Evolutionary conservation across 2,329 filamentous ascomycete species (phyloP), one percentile per base, ranked within the genome.

Genomic region (Apiospora koreana): DNA sequence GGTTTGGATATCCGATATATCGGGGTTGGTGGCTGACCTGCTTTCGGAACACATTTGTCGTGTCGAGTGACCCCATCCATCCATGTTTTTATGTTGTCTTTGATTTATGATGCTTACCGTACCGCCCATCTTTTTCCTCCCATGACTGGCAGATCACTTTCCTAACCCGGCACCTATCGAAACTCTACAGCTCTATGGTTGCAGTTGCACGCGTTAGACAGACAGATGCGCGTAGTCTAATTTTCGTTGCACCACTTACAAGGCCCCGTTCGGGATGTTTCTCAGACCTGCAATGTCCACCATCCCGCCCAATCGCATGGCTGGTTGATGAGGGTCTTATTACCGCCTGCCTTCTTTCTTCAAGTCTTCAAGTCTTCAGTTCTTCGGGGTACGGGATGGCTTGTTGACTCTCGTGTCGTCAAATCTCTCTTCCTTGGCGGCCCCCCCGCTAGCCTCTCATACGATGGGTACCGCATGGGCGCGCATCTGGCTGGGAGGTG

Each of bases 191-290:
- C 54, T 16, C 9, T 62, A 62, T n/a, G 54, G 54, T 62, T 62
- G 54, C 54, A 62, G 54, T 62, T 62, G 54, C 54, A 62, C 54
- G 54, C 54, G n/a, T 62, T 62, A 38, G 54, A 35, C 54, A 38
- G 54, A 62, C 31, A 62, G 54, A 62, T 38, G 54, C 31, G n/a
- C 21, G 31, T 38, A 62, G 31, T 62, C 31, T 62, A 62, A n/a
- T 62, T 62, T 23, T 62, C 54, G 54, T 62, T 62, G 9, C 54
- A 62, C 54, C 54, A 62, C 54, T 62, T 62, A 14, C 54, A 38
- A n/a, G 2, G 21, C 54, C 54, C 54, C 28, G 54, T 62, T 62
- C 54, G 54, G 54, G 28, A 12, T 62, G 54, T 62, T 62, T 62
- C 54, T 62, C 21, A 62, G 54, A 62, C 54, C 54, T 62, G 54